These are phyloP conservation scores for Daedalea quercina DNA, from an alignment of 768 basidiomycete species.

Conservation along the genomic window DNA sequence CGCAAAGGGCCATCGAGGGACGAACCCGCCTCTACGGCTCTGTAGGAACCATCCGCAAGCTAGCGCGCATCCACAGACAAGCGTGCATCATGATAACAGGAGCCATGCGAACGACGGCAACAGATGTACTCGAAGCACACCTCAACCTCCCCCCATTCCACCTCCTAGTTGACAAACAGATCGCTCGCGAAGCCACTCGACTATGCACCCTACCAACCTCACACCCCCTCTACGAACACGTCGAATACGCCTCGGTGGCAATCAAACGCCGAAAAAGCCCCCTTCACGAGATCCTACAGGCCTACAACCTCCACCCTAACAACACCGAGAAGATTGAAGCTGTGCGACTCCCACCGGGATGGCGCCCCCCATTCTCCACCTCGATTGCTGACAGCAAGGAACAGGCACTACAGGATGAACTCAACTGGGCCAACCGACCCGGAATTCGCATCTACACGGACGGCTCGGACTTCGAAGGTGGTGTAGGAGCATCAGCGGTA, in stretches of 20 bases:
- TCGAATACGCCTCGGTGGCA: conserved; percentile 1
- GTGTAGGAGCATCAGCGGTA: conserved; percentile 25
- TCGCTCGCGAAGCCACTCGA: conserved; percentile 9
- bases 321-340: conserved; percentile 14
- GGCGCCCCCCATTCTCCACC: background rate
- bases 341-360: conserved; percentile 5
- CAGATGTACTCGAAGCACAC: conserved; percentile 18
- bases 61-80: conserved; percentile 17
- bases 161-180: conserved; percentile 10
- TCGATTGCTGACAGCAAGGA: background rate
- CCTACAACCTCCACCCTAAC: conserved; percentile 9
- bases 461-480: conserved; percentile 20
- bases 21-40: conserved; percentile 1
- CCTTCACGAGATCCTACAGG: conserved; percentile 17
- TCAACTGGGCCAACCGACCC: background rate
- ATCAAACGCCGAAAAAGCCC: conserved; percentile 13
- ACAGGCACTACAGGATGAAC: conserved; percentile 4
- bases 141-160: conserved; percentile 13
- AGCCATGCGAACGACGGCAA: conserved; percentile 17
- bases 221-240: conserved; percentile 12
- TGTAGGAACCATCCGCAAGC: conserved; percentile 1
- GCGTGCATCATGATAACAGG: conserved; percentile 16
- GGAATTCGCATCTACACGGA: conserved; percentile 20
- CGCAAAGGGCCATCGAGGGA: background rate
- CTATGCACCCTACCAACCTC: conserved; percentile 13